Evolutionary conservation across 257 asterid species (phyloP).

Genomic region (Lithospermum erythrorhizon): DNA sequence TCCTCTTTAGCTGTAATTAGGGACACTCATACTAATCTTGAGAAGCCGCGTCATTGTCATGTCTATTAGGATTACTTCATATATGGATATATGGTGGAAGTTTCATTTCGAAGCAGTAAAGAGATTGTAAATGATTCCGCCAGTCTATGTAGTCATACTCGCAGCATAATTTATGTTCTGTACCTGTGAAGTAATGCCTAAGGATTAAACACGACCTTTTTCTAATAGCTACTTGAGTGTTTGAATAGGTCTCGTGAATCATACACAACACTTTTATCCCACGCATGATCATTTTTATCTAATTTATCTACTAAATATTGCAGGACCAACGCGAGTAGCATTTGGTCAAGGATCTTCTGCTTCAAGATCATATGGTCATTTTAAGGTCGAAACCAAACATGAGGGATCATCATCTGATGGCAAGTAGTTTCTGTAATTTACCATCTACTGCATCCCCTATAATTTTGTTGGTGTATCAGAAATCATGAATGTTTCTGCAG

Average conservation of each 20-base stretch:
- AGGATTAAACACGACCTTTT: background rate
- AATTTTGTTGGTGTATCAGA: conserved; percentile 7
- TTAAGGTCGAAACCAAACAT: conserved; percentile 13
- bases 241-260: background rate
- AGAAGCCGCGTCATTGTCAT: background rate
- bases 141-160: no score
- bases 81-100: background rate
- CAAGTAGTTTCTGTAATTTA: conserved; percentile 18
- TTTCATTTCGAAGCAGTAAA: no score
- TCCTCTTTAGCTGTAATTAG: background rate
- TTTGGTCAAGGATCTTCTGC: conserved; percentile 41
- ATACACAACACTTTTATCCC: background rate
- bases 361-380: conserved; percentile 29
- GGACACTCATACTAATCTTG: background rate
- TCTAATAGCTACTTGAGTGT: background rate
- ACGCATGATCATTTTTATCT: background rate
- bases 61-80: background rate
- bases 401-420: conserved; percentile 30
- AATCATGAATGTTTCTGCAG: conserved; percentile 24
- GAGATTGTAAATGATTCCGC: background rate
- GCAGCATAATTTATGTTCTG: no score
- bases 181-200: background rate
- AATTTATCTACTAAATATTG: conserved; percentile 13
- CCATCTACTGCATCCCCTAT: conserved; percentile 8
- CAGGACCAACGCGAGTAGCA: conserved; percentile 44